Evolutionary conservation across 2,329 filamentous ascomycete species (phyloP).

Genomic region (Cercospora sesami): DNA sequence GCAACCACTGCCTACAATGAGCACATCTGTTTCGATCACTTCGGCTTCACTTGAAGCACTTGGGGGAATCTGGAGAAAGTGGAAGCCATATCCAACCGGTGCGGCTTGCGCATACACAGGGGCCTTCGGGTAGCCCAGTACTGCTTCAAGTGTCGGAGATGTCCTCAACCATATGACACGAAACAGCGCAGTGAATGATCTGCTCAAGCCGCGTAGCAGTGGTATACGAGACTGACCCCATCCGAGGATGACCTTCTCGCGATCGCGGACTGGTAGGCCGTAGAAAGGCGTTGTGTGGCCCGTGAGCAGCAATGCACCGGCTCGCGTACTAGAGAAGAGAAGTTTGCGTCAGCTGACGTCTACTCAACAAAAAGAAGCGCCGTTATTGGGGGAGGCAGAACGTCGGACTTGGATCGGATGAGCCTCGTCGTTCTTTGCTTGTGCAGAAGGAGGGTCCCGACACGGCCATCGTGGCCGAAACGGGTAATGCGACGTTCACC

Average conservation of each 20-base stretch:
- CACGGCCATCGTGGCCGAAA: not conserved
- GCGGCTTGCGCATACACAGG: constrained; percentile 57
- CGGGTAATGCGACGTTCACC: not conserved
- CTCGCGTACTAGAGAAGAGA: constrained; percentile 53
- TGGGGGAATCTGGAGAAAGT: constrained; percentile 62
- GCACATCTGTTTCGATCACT: constrained; percentile 73
- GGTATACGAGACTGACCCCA: constrained; percentile 63
- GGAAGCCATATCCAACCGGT: constrained; percentile 54
- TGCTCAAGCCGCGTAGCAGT: constrained; percentile 57
- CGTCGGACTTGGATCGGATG: constrained; percentile 22
- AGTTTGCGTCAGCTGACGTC: constrained; percentile 21
- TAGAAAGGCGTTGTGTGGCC: constrained; percentile 65
- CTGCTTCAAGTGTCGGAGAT: constrained; percentile 55
- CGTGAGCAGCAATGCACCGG: constrained; percentile 65
- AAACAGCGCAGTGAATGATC: constrained; percentile 56
- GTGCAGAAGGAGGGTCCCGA: not conserved
- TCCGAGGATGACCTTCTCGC: constrained; percentile 61
- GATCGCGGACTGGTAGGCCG: constrained; percentile 59
- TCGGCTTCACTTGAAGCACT: constrained; percentile 46
- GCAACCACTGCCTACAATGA: constrained; percentile 84
- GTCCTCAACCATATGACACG: constrained; percentile 59
- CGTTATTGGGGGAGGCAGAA: constrained; percentile 20
- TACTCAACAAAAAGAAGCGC: not conserved
- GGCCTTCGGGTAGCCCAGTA: constrained; percentile 60
- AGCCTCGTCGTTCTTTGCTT: not conserved